A percentile compares a stretch with the other conserved stretches of the same genome.
Evolutionary conservation across 495 filamentous ascomycete genomes (phyloP).

Genomic region (Ramalina peruviana): DNA sequence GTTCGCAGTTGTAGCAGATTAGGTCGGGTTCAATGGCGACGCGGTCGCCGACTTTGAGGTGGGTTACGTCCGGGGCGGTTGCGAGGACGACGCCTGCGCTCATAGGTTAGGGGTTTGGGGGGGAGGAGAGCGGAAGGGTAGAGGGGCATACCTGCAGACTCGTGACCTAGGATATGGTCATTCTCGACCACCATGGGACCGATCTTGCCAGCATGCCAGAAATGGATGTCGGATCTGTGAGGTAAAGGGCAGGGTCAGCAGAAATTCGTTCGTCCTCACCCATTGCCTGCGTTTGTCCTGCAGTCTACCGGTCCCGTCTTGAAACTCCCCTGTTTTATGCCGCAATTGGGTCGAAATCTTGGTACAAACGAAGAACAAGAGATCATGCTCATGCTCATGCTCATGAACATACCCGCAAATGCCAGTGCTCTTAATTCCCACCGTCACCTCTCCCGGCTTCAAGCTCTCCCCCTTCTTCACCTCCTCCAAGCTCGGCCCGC

Average conservation of each 20-base stretch:
- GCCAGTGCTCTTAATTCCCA: conserved; percentile 35
- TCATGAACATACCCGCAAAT: conserved; percentile 42
- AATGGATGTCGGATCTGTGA: conserved; percentile 56
- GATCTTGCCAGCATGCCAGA: conserved; percentile 36
- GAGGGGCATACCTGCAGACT: conserved; percentile 25
- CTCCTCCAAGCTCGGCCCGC: conserved; percentile 59
- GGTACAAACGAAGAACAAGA: conserved; percentile 14
- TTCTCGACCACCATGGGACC: conserved; percentile 19
- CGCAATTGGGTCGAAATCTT: background rate
- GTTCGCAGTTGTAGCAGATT: conserved; percentile 60
- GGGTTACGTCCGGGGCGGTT: conserved; percentile 37
- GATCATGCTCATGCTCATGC: conserved; percentile 5
- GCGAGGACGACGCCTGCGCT: conserved; percentile 12
- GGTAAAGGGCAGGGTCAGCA: background rate
- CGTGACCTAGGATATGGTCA: conserved; percentile 33
- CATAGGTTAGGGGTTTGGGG: too few relatives aligned
- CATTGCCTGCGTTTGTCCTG: too few relatives aligned
- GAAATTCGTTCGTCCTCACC: too few relatives aligned
- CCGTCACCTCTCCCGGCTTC: conserved; percentile 49
- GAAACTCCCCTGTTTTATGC: too few relatives aligned
- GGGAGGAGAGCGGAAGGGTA: too few relatives aligned
- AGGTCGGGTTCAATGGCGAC: conserved; percentile 68
- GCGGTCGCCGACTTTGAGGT: conserved; percentile 51
- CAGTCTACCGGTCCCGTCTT: too few relatives aligned
- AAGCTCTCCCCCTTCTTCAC: conserved; percentile 56